A percentile compares a stretch with the other conserved stretches of the same genome.
Conservation (phyloP, 1,284 basidiomycete genomes). For the Malassezia sympodialis region DNA sequence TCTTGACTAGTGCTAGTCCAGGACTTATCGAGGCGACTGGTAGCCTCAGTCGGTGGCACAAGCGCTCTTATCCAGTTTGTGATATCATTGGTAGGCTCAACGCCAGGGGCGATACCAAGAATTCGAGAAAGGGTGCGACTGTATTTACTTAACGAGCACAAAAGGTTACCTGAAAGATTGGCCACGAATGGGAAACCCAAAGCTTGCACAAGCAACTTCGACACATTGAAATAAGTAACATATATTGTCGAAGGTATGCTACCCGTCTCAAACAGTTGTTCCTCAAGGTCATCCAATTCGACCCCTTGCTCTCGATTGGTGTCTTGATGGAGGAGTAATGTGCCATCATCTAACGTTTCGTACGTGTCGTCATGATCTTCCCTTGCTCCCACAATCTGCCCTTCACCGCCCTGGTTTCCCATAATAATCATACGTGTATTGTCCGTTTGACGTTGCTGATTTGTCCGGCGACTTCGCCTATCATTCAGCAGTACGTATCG, state of each 20-base stretch:
- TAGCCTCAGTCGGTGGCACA: neutral
- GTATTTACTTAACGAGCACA: slow-evolving; percentile 19
- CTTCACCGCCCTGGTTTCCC: slow-evolving; percentile 11
- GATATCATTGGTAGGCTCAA: neutral
- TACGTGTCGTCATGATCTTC: slow-evolving; percentile 13
- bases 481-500: slow-evolving; percentile 22
- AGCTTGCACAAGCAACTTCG: slow-evolving; percentile 28
- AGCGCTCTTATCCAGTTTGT: slow-evolving; percentile 3
- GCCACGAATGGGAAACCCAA: slow-evolving; percentile 34
- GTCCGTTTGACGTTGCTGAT: neutral
- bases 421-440: slow-evolving; percentile 1
- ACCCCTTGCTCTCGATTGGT: neutral
- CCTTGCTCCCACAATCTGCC: slow-evolving; percentile 23
- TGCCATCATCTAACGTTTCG: slow-evolving; percentile 17
- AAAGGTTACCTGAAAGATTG: slow-evolving; percentile 28
- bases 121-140: slow-evolving; percentile 18
- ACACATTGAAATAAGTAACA: slow-evolving; percentile 25
- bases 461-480: neutral
- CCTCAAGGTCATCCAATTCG: slow-evolving; percentile 9
- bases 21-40: neutral
- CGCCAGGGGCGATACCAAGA: slow-evolving; percentile 22
- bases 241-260: slow-evolving; percentile 25
- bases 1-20: neutral
- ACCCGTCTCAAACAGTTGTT: slow-evolving; percentile 13
- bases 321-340: neutral